Evolutionary conservation across 768 basidiomycete species (phyloP), one percentile per base, ranked within the genome.

Genomic region (Russula ochroleuca): DNA sequence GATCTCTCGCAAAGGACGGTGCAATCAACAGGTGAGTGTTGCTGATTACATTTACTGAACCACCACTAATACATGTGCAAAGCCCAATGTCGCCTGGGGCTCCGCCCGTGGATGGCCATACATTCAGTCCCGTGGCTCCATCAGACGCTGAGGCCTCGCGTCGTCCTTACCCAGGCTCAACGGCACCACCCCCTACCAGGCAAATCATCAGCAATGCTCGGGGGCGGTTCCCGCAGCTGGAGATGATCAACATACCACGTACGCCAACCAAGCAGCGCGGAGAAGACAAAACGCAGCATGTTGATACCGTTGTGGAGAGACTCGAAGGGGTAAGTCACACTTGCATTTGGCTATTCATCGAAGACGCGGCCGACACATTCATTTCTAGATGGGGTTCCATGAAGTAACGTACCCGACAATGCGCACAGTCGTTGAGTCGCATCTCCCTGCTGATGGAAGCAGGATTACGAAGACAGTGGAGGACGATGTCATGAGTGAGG

Each of bases 301-400:
- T 64, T 31, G 61, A 55, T 21, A 59, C 57, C 13, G 58, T 68
- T 28, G 57, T 68, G 21, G 66, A 48, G 38, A 63, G 54, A 68
- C 76, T 91, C 17, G 80, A 81, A 59, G 88, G 87, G 70, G 87
- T 90, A 72, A 56, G 84, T 80, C 37, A 21, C n/a, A 23, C 11
- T 37, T 57, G 61, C 41, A 50, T 40, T 58, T 53, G 49, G 13
- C 47, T 61, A 33, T 28, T 54, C 50, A 13, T n/a, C 11, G 10
- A 37, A 21, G 62, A 35, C 52, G 15, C 13, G 19, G 33, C 33
- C 31, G 21, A 43, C 69, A 70, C 59, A 52, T 23, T 62, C 47
- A 51, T 38, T 50, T 67, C 5, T 55, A 89, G 87, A 89, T 89
- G 87, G 87, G 87, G 21, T 87, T 89, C 65, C 81, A 81, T 13